Percentiles rank a stretch among this genome's conserved stretches.
Evolutionary conservation across 106 monocot genomes (phyloP).

Genomic region (Apostasia shenzhenica): DNA sequence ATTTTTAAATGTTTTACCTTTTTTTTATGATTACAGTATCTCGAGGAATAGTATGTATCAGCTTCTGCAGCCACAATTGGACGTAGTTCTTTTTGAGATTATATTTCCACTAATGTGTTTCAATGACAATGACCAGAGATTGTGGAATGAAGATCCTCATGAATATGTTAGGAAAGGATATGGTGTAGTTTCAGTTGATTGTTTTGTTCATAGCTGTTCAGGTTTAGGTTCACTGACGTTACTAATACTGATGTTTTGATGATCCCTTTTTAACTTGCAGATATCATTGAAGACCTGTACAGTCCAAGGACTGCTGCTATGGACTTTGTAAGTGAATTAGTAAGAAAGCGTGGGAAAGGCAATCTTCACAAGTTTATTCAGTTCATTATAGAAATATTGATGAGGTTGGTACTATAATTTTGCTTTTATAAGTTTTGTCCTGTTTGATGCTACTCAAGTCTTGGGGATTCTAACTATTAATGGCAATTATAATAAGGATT

Average conservation of each 20-base stretch:
- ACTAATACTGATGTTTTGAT: conserved; percentile 3
- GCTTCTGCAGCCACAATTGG: conserved; percentile 73
- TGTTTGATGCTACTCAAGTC: background rate
- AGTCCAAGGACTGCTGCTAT: conserved; percentile 97
- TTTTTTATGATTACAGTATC: conserved; percentile 46
- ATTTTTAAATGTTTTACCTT: no score
- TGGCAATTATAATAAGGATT: background rate
- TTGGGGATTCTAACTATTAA: background rate
- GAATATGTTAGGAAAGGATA: conserved; percentile 99
- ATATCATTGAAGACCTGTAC: conserved; percentile 97
- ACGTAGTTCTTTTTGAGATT: conserved; percentile 89
- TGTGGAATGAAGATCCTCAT: conserved; percentile 99
- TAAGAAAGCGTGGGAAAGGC: conserved; percentile 85
- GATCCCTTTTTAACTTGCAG: conserved; percentile 27
- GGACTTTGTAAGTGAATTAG: conserved; percentile 97
- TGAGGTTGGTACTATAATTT: conserved; percentile 32
- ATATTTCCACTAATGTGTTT: conserved; percentile 98
- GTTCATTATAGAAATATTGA: conserved; percentile 84
- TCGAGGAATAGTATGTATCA: conserved; percentile 82
- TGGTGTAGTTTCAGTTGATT: conserved; percentile 39
- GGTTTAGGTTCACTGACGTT: background rate
- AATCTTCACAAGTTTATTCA: conserved; percentile 87
- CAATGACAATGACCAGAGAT: conserved; percentile 80
- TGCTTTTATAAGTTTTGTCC: background rate
- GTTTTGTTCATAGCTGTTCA: background rate